A percentile compares a stretch with the other conserved stretches of the same genome.
Conservation (phyloP, 495 filamentous ascomycete genomes). For the Podospora bellae-mahoneyi region DNA sequence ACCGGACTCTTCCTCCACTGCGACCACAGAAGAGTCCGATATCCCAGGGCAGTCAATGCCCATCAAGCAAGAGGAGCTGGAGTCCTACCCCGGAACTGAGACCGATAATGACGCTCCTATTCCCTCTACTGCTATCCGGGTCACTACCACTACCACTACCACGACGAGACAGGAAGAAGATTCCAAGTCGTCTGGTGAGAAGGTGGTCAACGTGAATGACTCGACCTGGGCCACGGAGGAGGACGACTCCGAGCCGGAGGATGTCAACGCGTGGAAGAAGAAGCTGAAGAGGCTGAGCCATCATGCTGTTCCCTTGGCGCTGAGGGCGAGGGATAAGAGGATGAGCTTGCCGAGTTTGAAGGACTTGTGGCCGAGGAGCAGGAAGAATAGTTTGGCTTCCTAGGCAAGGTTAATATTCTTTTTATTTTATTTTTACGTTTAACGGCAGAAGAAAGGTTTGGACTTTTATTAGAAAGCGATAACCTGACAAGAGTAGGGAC, state of each 20-base stretch:
- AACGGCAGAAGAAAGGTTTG: neutral
- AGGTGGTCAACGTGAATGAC: neutral
- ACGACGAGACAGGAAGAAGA: neutral
- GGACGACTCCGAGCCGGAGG: slow-evolving; percentile 7
- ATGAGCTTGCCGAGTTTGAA: slow-evolving; percentile 34
- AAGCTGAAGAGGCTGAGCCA: neutral
- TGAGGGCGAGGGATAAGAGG: slow-evolving; percentile 22
- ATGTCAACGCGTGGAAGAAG: slow-evolving; percentile 6
- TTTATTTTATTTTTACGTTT: neutral
- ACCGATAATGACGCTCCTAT: neutral
- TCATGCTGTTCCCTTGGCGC: neutral
- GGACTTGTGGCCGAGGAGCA: slow-evolving; percentile 22
- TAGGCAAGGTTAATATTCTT: no score
- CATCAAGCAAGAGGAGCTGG: neutral
- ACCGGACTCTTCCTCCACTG: neutral
- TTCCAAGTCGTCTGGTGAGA: neutral
- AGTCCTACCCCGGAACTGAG: neutral
- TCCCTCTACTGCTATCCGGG: neutral
- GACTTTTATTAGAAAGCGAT: neutral
- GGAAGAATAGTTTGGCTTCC: slow-evolving; percentile 5
- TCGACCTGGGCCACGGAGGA: neutral
- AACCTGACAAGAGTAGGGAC: neutral
- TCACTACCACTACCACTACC: neutral
- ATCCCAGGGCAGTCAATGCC: neutral
- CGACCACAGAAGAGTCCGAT: neutral